Evolutionary conservation across 2,329 filamentous ascomycete species (phyloP), one percentile per base, ranked within the genome.

Genomic region (Ophiostoma quercus): DNA sequence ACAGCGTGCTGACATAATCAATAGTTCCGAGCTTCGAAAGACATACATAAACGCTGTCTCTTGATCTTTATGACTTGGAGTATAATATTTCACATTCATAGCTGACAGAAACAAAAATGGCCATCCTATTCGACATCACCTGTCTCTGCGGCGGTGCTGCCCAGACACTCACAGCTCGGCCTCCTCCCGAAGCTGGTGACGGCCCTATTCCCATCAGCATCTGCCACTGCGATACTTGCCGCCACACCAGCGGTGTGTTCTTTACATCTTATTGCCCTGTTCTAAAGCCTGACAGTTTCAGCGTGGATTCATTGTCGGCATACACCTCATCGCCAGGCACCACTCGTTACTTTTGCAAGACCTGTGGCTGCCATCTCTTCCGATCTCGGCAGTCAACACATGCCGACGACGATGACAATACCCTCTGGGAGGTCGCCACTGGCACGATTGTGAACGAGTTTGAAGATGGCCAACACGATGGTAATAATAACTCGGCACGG

Each of bases 341-440:
- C 1, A 75, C 72, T 1, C 74, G 77, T 5, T 80, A 79, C 72
- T 82, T 83, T 71, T 83, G 81, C 70, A 69, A 71, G 0, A 75
- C 68, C 1, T 82, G 81, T 66, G 80, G 81, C 1, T 82, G 81
- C 66, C 81, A 82, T 67, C 54, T 82, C 22, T 80, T 81, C 68
- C 76, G 76, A 9, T 69, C 29, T 66, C 69, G 51, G 12, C 68
- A 19, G 65, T 25, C 51, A 51, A 19, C 16, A 6, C n/a, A n/a
- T 16, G n/a, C 16, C 9, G 51, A 57, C 51, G 22, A 68, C 39
- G 29, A 66, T 9, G 54, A n/a, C 51, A 25, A 57, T 29, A 6
- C 25, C 8, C 57, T 62, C 29, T 62, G 57, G 57, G 57, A 62
- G 32, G 57, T 62, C 14, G 57, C 57, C 3, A 62, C 57, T 22